Conservation (phyloP, 1,284 basidiomycete genomes). For the Leucoagaricus sp. region DNA sequence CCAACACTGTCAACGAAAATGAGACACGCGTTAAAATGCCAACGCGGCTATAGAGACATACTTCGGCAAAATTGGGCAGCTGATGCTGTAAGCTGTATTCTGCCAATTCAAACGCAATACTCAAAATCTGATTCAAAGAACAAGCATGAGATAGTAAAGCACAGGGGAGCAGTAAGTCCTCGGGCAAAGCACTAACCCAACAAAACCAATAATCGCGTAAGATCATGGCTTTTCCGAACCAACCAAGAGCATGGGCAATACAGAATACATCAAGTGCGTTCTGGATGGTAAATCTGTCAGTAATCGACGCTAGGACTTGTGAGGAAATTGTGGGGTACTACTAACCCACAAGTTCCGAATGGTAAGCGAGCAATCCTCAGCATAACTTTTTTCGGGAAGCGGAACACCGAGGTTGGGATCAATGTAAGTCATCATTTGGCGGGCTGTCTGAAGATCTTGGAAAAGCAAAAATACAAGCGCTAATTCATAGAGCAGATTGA, state of each 20-base stretch:
- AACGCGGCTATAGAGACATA: slow-evolving; percentile 31
- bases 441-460: slow-evolving; percentile 78
- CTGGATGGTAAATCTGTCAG: slow-evolving; percentile 36
- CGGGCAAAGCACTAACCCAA: slow-evolving; percentile 54
- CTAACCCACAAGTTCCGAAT: slow-evolving; percentile 65
- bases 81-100: slow-evolving; percentile 86
- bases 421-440: slow-evolving; percentile 74
- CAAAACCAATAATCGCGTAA: slow-evolving; percentile 89
- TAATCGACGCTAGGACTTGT: slow-evolving; percentile 6
- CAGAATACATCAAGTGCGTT: slow-evolving; percentile 83
- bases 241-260: slow-evolving; percentile 77
- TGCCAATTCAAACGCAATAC: slow-evolving; percentile 82
- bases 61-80: slow-evolving; percentile 81
- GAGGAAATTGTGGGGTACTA: slow-evolving; percentile 15
- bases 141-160: slow-evolving; percentile 11
- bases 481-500: slow-evolving; percentile 81
- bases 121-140: slow-evolving; percentile 61
- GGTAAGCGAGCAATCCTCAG: slow-evolving; percentile 76
- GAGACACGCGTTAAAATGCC: background rate
- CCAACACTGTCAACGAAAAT: slow-evolving; percentile 61
- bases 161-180: slow-evolving; percentile 16
- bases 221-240: slow-evolving; percentile 87
- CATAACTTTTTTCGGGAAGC: slow-evolving; percentile 81
- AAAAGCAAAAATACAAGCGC: slow-evolving; percentile 81
- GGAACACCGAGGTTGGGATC: slow-evolving; percentile 72